Conservation (phyloP, 345 rosid species). For the Raphanus sativus region DNA sequence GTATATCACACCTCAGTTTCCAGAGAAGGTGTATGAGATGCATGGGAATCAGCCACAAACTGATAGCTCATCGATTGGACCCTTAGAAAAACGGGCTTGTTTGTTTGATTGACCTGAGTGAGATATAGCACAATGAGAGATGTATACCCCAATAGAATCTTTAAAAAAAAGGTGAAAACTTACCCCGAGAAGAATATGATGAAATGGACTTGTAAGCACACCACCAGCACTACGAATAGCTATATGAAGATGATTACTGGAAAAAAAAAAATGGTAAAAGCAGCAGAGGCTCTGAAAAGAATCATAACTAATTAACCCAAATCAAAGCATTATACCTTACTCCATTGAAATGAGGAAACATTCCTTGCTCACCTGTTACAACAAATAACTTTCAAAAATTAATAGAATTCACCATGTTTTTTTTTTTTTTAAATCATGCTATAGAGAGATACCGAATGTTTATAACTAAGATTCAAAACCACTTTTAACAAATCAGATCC, state of each 20-base stretch:
- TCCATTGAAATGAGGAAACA: conserved; percentile 20
- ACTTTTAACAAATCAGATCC: conserved; percentile 5
- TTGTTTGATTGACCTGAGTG: conserved; percentile 28
- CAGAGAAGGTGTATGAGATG: conserved; percentile 6
- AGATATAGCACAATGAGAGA: conserved; percentile 2
- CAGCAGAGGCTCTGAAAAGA: neutral
- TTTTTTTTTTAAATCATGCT: no score
- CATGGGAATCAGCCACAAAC: conserved; percentile 33
- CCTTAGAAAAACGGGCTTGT: conserved; percentile 24
- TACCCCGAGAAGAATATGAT: conserved; percentile 31
- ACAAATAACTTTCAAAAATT: conserved; percentile 6
- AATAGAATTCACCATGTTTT: neutral
- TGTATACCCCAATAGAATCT: no score
- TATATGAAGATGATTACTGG: conserved; percentile 28
- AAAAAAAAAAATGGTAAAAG: conserved; percentile 5
- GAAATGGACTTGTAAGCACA: conserved; percentile 17
- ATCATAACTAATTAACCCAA: neutral
- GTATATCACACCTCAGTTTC: conserved; percentile 23
- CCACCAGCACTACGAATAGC: no score
- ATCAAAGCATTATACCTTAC: conserved; percentile 11
- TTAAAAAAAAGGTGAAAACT: neutral
- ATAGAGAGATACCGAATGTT: no score
- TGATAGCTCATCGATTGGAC: conserved; percentile 32
- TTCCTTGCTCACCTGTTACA: conserved; percentile 19
- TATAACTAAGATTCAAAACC: no score